A percentile compares a stretch with the other conserved stretches of the same genome.
Conservation (phyloP, 2,329 filamentous ascomycete genomes). For the Aspergillus fischeri region DNA sequence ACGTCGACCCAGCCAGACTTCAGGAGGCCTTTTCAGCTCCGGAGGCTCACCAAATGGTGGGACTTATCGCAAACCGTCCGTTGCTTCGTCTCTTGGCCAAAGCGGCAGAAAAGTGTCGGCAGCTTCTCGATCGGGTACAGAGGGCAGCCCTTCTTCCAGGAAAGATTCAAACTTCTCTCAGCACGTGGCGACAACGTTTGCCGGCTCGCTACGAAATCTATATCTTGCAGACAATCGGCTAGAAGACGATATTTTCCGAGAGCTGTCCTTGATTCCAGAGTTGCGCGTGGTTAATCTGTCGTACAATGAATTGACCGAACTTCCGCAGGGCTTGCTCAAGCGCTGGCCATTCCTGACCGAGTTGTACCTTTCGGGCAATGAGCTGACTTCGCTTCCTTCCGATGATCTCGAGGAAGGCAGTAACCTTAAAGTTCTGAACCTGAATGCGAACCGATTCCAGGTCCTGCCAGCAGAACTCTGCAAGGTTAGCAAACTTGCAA, state of each 20-base stretch:
- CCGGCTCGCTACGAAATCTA: constrained; percentile 75
- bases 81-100: constrained; percentile 74
- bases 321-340: constrained; percentile 82
- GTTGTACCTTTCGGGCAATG: constrained; percentile 91
- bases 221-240: constrained; percentile 91
- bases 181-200: constrained; percentile 79
- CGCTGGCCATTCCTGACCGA: constrained; percentile 88
- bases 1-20: constrained; percentile 80
- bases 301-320: constrained; percentile 90
- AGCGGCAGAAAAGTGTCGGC: constrained; percentile 82
- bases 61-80: constrained; percentile 68
- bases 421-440: constrained; percentile 81
- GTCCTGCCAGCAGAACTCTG: constrained; percentile 93
- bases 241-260: constrained; percentile 91
- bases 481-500: constrained; percentile 84
- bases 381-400: constrained; percentile 82
- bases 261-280: constrained; percentile 77
- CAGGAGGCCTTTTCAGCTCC: constrained; percentile 69
- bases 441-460: constrained; percentile 98
- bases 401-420: constrained; percentile 92
- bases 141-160: constrained; percentile 56
- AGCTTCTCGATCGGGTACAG: constrained; percentile 62
- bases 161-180: constrained; percentile 89
- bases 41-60: constrained; percentile 63
- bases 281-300: constrained; percentile 86